Evolutionary conservation across 1,284 basidiomycete species (phyloP).

Genomic region (Pholiota adiposa): DNA sequence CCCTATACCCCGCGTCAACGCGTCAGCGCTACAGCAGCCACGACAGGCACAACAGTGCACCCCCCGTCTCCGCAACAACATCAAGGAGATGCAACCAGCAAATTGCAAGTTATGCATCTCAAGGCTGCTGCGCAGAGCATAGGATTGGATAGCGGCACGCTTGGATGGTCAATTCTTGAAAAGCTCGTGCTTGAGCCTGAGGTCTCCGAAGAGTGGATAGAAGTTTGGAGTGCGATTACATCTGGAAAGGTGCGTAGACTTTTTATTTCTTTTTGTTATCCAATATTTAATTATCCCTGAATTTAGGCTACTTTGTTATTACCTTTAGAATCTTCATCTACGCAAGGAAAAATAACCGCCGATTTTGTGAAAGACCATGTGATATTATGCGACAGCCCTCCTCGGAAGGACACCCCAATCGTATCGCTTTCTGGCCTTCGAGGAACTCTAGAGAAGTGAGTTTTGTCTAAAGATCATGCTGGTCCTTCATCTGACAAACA

Average conservation of each 20-base stretch:
- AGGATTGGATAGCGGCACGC: conserved; percentile 68
- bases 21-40: conserved; percentile 53
- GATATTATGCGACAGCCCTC: conserved; percentile 58
- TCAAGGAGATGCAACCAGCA: conserved; percentile 63
- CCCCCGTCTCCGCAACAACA: conserved; percentile 45
- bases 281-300: neutral
- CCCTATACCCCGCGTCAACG: conserved; percentile 51
- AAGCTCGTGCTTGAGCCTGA: conserved; percentile 70
- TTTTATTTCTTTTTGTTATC: neutral
- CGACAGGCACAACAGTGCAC: conserved; percentile 49
- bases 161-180: conserved; percentile 88
- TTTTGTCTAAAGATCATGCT: conserved; percentile 11
- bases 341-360: conserved; percentile 61
- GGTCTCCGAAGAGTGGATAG: conserved; percentile 69
- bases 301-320: conserved; percentile 77
- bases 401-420: conserved; percentile 51
- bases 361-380: conserved; percentile 84
- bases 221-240: conserved; percentile 71
- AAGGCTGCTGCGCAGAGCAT: conserved; percentile 81
- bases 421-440: conserved; percentile 84
- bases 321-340: conserved; percentile 59
- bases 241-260: conserved; percentile 64
- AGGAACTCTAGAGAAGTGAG: conserved; percentile 65
- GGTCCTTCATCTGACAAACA: conserved; percentile 1
- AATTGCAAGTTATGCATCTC: conserved; percentile 78